phyloP scores from a whole-genome alignment of 1,139 yeast genomes.

The Suhomyces chickasaworum region DNA sequence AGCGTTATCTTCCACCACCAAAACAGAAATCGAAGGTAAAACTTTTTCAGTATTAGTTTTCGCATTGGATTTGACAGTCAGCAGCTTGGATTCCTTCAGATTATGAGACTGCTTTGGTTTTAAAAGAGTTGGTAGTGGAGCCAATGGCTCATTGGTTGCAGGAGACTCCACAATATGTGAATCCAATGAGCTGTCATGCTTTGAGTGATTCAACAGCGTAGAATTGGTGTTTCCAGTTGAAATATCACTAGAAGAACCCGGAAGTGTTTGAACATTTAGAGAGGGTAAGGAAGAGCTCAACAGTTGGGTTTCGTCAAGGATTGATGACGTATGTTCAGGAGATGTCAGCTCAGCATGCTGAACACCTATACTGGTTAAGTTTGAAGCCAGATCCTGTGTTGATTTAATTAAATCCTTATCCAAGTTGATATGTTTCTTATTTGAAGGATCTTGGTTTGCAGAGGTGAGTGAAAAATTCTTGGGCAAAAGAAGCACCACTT shows the following conservation, averaged over 20 bases:
- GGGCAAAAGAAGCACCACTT: slow-evolving; percentile 48
- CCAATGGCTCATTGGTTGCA: neutral
- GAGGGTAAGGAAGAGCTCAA: slow-evolving; percentile 3
- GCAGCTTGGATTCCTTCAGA: neutral
- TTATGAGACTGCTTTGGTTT: neutral
- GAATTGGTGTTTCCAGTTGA: neutral
- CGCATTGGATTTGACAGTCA: slow-evolving; percentile 7
- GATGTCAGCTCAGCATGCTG: slow-evolving; percentile 14
- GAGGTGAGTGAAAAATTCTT: slow-evolving; percentile 45
- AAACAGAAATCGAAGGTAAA: slow-evolving; percentile 80
- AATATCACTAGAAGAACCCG: neutral
- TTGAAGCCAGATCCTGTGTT: slow-evolving; percentile 17
- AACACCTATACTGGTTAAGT: slow-evolving; percentile 25
- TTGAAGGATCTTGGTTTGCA: slow-evolving; percentile 13
- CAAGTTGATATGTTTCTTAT: slow-evolving; percentile 30
- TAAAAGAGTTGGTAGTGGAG: slow-evolving; percentile 1
- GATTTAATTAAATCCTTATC: slow-evolving; percentile 28
- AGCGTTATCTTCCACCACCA: slow-evolving; percentile 94
- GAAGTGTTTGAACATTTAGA: neutral
- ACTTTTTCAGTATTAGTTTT: slow-evolving; percentile 48
- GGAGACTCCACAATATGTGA: slow-evolving; percentile 13
- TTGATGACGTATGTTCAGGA: neutral
- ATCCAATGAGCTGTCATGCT: slow-evolving; percentile 5
- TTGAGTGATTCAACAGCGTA: neutral
- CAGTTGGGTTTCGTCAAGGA: neutral